These are phyloP conservation scores for Eragrostis nindensis DNA, from an alignment of 176 grass and related monocot species.

Conservation along the genomic window DNA sequence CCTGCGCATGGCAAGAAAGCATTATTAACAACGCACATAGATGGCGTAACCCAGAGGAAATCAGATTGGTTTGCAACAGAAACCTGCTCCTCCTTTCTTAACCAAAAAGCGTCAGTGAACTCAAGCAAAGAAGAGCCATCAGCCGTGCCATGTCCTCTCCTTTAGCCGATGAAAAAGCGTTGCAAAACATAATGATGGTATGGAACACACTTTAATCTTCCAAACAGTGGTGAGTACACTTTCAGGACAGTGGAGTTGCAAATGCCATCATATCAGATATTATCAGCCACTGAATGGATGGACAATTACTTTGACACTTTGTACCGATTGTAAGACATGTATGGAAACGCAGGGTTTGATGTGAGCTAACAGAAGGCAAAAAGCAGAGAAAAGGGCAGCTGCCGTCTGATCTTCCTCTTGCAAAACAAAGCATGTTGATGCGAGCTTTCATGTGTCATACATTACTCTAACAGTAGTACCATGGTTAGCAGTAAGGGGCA, in stretches of 20 bases:
- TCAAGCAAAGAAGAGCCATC: constrained; percentile 53
- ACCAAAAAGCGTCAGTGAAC: neutral
- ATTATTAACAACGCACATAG: constrained; percentile 50
- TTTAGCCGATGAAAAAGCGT: neutral
- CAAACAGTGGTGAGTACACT: constrained; percentile 35
- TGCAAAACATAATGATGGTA: constrained; percentile 43
- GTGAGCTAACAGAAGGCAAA: constrained; percentile 5
- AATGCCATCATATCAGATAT: constrained; percentile 22
- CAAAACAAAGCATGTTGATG: constrained; percentile 26
- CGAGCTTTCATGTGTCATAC: constrained; percentile 21
- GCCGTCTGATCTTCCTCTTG: constrained; percentile 5
- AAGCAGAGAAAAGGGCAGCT: neutral
- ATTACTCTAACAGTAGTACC: neutral
- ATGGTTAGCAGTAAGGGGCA: constrained; percentile 44
- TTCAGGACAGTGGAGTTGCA: constrained; percentile 34
- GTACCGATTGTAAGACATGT: neutral
- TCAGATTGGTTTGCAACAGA: neutral
- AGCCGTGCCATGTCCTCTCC: constrained; percentile 16
- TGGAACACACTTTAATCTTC: constrained; percentile 60
- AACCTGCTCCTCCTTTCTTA: neutral
- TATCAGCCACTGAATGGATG: neutral
- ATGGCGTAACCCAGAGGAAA: constrained; percentile 43
- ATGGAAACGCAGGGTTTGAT: neutral
- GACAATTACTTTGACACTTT: constrained; percentile 18
- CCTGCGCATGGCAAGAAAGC: constrained; percentile 29